phyloP scores from a whole-genome alignment of 768 basidiomycete species.

The Gloeopeniophorella convolvens region DNA sequence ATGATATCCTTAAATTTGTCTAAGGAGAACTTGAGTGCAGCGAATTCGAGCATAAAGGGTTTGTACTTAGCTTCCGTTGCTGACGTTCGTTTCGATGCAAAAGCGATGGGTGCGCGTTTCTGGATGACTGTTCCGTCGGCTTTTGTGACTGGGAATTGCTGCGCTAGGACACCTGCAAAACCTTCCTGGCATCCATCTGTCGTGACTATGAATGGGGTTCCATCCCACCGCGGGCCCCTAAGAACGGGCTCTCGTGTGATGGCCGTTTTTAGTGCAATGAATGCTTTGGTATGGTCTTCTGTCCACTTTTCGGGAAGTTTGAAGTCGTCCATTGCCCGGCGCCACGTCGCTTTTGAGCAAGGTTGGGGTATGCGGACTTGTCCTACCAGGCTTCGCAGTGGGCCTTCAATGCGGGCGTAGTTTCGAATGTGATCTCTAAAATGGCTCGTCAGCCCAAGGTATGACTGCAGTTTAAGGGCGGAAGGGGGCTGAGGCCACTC shows the following conservation, averaged over 20 bases:
- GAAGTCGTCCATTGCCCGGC: conserved; percentile 22
- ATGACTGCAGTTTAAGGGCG: no score
- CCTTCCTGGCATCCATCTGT: conserved; percentile 31
- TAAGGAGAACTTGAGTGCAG: conserved; percentile 29
- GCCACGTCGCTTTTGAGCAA: conserved; percentile 25
- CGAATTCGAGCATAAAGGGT: conserved; percentile 33
- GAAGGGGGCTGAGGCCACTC: no score
- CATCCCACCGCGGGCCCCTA: conserved; percentile 28
- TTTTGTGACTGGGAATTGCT: conserved; percentile 19
- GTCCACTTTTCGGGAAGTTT: conserved; percentile 21
- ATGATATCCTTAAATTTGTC: conserved; percentile 20
- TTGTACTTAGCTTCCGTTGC: conserved; percentile 26
- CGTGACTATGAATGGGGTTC: conserved; percentile 32
- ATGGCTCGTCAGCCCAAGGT: no score
- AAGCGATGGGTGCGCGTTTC: conserved; percentile 28
- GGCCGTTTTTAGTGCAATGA: conserved; percentile 28
- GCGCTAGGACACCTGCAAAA: conserved; percentile 30
- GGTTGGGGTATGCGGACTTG: conserved; percentile 20
- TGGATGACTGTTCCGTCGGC: conserved; percentile 21
- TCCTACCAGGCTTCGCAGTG: conserved; percentile 28
- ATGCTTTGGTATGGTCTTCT: conserved; percentile 23
- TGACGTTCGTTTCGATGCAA: conserved; percentile 32
- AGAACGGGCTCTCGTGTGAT: conserved; percentile 32
- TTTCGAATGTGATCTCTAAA: conserved; percentile 28
- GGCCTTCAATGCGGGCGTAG: conserved; percentile 30